A percentile compares a stretch with the other conserved stretches of the same genome.
phyloP scores from a whole-genome alignment of 768 basidiomycete species.

The Mycena capillaripes region DNA sequence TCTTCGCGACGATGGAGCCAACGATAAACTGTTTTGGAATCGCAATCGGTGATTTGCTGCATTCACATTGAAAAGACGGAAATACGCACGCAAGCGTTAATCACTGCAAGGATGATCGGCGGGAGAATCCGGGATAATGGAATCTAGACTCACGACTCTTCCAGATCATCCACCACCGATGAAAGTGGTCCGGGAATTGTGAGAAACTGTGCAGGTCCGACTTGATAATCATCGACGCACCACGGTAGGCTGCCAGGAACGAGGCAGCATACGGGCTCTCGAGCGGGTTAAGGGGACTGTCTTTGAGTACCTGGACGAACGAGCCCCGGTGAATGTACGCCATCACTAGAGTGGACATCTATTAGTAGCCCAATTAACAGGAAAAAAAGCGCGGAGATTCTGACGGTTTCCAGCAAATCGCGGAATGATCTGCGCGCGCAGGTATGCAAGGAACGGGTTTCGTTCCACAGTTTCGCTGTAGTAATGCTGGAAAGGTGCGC shows the following conservation, averaged over 20 bases:
- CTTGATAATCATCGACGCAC: constrained; percentile 49
- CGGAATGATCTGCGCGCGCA: not conserved
- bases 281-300: constrained; percentile 59
- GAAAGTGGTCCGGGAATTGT: constrained; percentile 53
- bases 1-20: constrained; percentile 54
- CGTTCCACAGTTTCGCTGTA: too few relatives aligned
- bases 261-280: constrained; percentile 62
- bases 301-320: constrained; percentile 61
- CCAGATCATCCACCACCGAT: constrained; percentile 61
- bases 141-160: constrained; percentile 41
- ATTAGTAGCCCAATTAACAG: not conserved
- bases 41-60: not conserved
- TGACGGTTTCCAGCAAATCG: constrained; percentile 7
- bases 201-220: constrained; percentile 45
- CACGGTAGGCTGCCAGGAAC: constrained; percentile 62
- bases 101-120: not conserved
- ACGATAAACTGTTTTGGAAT: constrained; percentile 49
- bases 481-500: constrained; percentile 10
- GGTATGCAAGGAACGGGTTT: constrained; percentile 15
- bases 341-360: constrained; percentile 50
- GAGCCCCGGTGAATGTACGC: constrained; percentile 60
- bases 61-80: not conserved
- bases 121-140: too few relatives aligned
- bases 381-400: constrained; percentile 17
- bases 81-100: constrained; percentile 21